These are phyloP conservation scores for Xylaria telfairii DNA, from an alignment of 495 filamentous ascomycete species.

Conservation along the genomic window DNA sequence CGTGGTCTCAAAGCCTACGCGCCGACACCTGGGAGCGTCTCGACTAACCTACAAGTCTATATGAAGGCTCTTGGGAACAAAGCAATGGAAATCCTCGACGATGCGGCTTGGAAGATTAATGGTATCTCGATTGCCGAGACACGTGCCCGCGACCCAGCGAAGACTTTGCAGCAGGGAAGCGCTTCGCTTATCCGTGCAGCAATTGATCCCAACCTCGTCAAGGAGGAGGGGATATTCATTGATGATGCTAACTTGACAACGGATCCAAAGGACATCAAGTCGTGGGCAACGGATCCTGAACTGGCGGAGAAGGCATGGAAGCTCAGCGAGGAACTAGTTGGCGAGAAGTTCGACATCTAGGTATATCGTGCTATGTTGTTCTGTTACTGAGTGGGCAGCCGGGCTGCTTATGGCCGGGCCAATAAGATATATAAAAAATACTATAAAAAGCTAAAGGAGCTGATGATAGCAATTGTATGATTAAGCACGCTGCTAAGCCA, in stretches of 20 bases:
- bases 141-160: constrained; percentile 43
- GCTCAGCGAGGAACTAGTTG: constrained; percentile 56
- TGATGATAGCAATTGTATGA: neutral
- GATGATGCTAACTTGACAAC: constrained; percentile 34
- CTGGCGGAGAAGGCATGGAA: constrained; percentile 48
- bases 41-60: constrained; percentile 39
- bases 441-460: neutral
- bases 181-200: constrained; percentile 49
- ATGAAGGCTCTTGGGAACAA: constrained; percentile 4
- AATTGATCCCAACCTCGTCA: constrained; percentile 46
- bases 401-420: neutral
- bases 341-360: constrained; percentile 35
- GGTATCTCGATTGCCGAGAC: constrained; percentile 41
- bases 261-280: constrained; percentile 38
- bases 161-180: constrained; percentile 52
- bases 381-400: neutral
- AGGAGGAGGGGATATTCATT: constrained; percentile 44
- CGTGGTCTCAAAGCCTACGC: constrained; percentile 43
- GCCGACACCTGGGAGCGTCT: constrained; percentile 53
- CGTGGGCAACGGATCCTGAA: constrained; percentile 44
- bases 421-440: neutral
- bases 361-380: constrained; percentile 38
- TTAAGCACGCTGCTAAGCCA: constrained; percentile 5
- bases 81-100: constrained; percentile 14
- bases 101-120: constrained; percentile 33